Conservation (phyloP, 257 asterid genomes). For the Striga asiatica region DNA sequence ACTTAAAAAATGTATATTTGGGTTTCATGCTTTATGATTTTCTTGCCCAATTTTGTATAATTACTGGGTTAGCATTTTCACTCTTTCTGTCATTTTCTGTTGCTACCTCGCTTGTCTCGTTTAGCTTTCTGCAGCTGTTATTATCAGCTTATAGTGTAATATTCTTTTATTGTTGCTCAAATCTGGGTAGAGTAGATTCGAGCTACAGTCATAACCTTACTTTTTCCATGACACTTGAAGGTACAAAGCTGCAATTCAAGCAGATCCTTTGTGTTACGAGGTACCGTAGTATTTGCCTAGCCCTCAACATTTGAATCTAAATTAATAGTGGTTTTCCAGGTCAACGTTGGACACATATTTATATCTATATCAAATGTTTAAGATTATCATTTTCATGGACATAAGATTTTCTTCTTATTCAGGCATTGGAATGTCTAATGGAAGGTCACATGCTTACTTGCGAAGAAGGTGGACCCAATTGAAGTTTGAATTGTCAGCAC, state of each 20-base stretch:
- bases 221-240: conserved; percentile 36
- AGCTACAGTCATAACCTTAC: conserved; percentile 13
- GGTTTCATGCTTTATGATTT: neutral
- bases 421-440: conserved; percentile 92
- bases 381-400: conserved; percentile 7
- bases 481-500: conserved; percentile 5
- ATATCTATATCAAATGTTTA: conserved; percentile 9
- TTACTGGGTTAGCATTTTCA: too few species aligned
- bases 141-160: neutral
- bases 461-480: conserved; percentile 55
- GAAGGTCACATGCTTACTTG: conserved; percentile 96
- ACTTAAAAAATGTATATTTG: neutral
- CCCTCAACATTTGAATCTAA: conserved; percentile 9
- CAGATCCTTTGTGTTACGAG: conserved; percentile 98
- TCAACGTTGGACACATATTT: neutral
- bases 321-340: neutral
- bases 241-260: conserved; percentile 97
- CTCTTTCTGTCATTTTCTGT: neutral
- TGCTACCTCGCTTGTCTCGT: neutral
- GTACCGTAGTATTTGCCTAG: conserved; percentile 28
- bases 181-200: neutral
- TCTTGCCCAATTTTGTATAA: neutral
- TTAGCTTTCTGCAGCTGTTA: conserved; percentile 9
- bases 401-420: conserved; percentile 19
- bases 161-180: conserved; percentile 11